Evolutionary conservation across 768 basidiomycete genomes (phyloP).

Genomic region (Tylopilus cervinicoccineus): DNA sequence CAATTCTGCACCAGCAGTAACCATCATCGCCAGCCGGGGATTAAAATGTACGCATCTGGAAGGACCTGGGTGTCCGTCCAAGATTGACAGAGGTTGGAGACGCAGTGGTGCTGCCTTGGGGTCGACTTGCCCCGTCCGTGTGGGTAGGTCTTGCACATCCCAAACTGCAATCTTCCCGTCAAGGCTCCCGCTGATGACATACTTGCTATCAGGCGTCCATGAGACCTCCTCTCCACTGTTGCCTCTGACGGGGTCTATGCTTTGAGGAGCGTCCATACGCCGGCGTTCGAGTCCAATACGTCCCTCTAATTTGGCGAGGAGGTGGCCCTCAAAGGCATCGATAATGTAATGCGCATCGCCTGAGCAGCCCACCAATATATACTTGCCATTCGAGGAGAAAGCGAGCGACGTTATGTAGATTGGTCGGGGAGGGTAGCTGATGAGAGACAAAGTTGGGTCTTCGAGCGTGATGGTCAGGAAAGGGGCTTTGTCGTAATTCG

Average conservation of each 20-base stretch:
- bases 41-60: conserved; percentile 88
- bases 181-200: conserved; percentile 76
- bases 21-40: conserved; percentile 86
- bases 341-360: conserved; percentile 90
- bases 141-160: conserved; percentile 71
- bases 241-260: conserved; percentile 69
- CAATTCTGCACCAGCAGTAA: conserved; percentile 77
- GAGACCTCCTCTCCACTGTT: conserved; percentile 90
- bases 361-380: conserved; percentile 88
- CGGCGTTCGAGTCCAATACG: conserved; percentile 80
- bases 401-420: conserved; percentile 89
- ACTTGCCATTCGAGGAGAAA: conserved; percentile 90
- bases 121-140: conserved; percentile 50
- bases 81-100: conserved; percentile 43
- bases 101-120: conserved; percentile 48
- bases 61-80: conserved; percentile 83
- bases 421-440: conserved; percentile 81
- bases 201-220: conserved; percentile 95
- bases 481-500: conserved; percentile 87
- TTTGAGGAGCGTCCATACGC: conserved; percentile 41
- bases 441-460: conserved; percentile 69
- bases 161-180: conserved; percentile 85
- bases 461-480: conserved; percentile 81
- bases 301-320: conserved; percentile 84
- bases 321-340: conserved; percentile 83